Conservation (phyloP, 345 rosid species). For the Viola odorata region DNA sequence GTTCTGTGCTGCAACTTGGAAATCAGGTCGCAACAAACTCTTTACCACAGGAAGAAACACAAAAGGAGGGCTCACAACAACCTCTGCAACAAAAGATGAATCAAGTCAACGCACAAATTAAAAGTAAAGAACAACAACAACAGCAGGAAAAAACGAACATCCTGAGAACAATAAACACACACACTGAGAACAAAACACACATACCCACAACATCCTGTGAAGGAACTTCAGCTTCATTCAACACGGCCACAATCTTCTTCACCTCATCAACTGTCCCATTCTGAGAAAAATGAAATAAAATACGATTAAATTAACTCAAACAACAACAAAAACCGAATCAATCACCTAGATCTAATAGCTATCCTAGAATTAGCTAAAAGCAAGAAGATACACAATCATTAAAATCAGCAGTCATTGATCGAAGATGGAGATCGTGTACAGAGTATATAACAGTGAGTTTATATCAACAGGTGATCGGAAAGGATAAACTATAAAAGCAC, state of each 20-base stretch:
- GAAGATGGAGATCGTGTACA: not conserved
- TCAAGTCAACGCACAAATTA: not conserved
- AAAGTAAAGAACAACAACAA: not conserved
- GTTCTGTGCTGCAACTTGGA: slow-evolving; percentile 63
- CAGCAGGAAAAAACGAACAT: not conserved
- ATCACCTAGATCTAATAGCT: slow-evolving; percentile 5
- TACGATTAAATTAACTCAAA: not conserved
- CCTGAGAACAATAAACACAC: not conserved
- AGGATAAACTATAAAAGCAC: slow-evolving; percentile 9
- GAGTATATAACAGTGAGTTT: no score
- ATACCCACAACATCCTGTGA: slow-evolving; percentile 56
- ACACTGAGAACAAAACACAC: not conserved
- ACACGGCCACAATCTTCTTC: slow-evolving; percentile 49
- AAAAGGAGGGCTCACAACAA: slow-evolving; percentile 70
- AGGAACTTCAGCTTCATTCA: slow-evolving; percentile 69
- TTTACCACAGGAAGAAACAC: slow-evolving; percentile 53
- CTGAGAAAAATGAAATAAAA: slow-evolving; percentile 15
- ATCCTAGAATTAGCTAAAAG: not conserved
- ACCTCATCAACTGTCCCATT: slow-evolving; percentile 71
- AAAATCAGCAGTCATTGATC: not conserved
- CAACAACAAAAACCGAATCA: not conserved
- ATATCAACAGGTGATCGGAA: not conserved
- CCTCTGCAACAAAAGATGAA: slow-evolving; percentile 39
- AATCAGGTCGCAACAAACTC: slow-evolving; percentile 41
- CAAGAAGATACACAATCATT: not conserved